phyloP scores from a whole-genome alignment of 345 rosid species.

The Clarkia xantiana region DNA sequence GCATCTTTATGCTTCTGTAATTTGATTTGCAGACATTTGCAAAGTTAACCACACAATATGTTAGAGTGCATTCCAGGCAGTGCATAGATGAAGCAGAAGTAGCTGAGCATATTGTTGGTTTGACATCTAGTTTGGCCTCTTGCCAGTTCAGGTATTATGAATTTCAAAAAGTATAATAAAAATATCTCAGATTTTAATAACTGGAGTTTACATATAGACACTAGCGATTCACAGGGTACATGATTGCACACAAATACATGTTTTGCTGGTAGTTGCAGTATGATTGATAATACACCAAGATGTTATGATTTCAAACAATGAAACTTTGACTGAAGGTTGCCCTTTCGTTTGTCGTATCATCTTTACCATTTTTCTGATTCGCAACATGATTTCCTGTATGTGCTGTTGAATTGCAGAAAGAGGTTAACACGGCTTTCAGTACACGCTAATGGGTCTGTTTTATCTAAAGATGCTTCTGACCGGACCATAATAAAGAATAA shows the following conservation, averaged over 20 bases:
- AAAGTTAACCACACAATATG: conserved; percentile 55
- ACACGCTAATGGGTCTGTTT: conserved; percentile 52
- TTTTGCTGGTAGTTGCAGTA: no score
- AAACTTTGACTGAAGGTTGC: no score
- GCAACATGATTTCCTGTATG: background rate
- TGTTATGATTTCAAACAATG: no score
- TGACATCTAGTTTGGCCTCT: conserved; percentile 77
- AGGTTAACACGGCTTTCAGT: conserved; percentile 56
- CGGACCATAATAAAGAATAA: conserved; percentile 47
- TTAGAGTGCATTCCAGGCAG: conserved; percentile 62
- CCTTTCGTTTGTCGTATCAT: no score
- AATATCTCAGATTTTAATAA: no score
- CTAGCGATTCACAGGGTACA: no score
- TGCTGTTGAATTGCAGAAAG: conserved; percentile 39
- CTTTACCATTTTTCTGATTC: background rate
- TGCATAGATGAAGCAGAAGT: conserved; percentile 89
- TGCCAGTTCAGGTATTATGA: conserved; percentile 56
- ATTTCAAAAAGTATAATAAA: no score
- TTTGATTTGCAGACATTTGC: conserved; percentile 43
- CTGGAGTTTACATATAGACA: no score
- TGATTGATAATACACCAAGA: no score
- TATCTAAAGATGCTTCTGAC: conserved; percentile 49
- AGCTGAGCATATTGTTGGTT: conserved; percentile 76
- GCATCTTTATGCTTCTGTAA: conserved; percentile 3
- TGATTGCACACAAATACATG: no score